Percentiles rank a stretch among this genome's conserved stretches.
Evolutionary conservation across 768 basidiomycete species (phyloP).

Genomic region (Trametes coccinea): DNA sequence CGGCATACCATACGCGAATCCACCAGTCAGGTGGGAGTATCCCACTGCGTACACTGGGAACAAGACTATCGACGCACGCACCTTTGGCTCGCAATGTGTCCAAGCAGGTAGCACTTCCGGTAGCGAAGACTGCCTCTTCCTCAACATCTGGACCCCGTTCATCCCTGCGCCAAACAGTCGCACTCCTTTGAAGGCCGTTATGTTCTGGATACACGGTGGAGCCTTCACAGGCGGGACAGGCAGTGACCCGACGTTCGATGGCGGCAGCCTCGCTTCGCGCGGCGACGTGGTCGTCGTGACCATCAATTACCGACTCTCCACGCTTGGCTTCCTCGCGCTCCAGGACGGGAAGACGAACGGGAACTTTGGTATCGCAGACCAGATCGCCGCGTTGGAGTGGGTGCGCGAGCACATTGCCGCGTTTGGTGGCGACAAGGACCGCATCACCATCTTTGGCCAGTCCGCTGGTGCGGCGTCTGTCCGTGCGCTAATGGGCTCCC

Average conservation of each 20-base stretch:
- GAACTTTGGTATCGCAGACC: conserved; percentile 49
- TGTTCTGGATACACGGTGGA: conserved; percentile 55
- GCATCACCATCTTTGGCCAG: conserved; percentile 56
- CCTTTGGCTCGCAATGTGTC: conserved; percentile 27
- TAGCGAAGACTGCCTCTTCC: conserved; percentile 48
- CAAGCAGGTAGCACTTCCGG: conserved; percentile 31
- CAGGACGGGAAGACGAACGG: conserved; percentile 44
- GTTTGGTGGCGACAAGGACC: conserved; percentile 58
- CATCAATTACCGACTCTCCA: conserved; percentile 41
- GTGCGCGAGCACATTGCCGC: conserved; percentile 51
- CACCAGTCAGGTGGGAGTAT: conserved; percentile 44
- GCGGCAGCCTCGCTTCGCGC: conserved; percentile 46
- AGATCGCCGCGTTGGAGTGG: conserved; percentile 44
- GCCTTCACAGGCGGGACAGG: conserved; percentile 45
- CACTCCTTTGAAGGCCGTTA: conserved; percentile 40
- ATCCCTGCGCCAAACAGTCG: conserved; percentile 29
- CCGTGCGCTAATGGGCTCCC: conserved; percentile 33
- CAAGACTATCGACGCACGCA: conserved; percentile 33
- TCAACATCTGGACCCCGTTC: conserved; percentile 49
- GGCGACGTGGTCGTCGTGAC: conserved; percentile 44
- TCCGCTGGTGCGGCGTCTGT: conserved; percentile 53
- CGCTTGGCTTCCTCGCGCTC: conserved; percentile 45
- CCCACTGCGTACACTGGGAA: conserved; percentile 36
- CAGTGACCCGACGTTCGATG: conserved; percentile 43
- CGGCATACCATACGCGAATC: conserved; percentile 51